These are phyloP conservation scores for Claviceps humidiphila DNA, from an alignment of 2,329 filamentous ascomycete species.

Conservation along the genomic window DNA sequence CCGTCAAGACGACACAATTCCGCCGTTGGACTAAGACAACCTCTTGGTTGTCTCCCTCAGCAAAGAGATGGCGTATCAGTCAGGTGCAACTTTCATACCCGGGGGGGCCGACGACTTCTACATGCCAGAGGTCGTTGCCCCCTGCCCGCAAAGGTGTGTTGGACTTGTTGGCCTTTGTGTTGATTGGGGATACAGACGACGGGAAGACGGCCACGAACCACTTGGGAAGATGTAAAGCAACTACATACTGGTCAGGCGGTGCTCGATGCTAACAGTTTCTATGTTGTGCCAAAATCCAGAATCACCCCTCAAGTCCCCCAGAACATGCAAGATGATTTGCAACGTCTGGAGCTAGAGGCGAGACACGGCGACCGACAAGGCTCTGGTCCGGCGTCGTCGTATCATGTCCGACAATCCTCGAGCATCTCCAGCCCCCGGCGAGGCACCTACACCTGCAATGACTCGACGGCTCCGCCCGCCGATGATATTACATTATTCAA, in stretches of 20 bases:
- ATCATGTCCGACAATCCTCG: slow-evolving; percentile 30
- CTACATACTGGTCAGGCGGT: slow-evolving; percentile 12
- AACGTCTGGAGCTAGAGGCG: slow-evolving; percentile 77
- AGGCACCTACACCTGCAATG: slow-evolving; percentile 4
- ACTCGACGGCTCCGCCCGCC: slow-evolving; percentile 2
- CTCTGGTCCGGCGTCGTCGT: slow-evolving; percentile 17
- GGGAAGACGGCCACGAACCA: not conserved
- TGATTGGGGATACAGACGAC: not conserved
- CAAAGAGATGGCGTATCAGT: slow-evolving; percentile 14
- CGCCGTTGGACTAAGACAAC: not conserved
- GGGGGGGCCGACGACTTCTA: slow-evolving; percentile 46
- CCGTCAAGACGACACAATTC: not conserved
- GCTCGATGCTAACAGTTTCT: slow-evolving; percentile 23
- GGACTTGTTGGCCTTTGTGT: not conserved
- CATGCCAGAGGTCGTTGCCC: slow-evolving; percentile 46
- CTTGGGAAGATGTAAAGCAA: not conserved
- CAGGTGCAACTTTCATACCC: slow-evolving; percentile 46
- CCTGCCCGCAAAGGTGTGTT: slow-evolving; percentile 42
- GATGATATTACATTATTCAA: slow-evolving; percentile 27
- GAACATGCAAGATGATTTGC: slow-evolving; percentile 91
- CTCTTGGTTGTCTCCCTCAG: slow-evolving; percentile 8
- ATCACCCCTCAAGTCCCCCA: slow-evolving; percentile 91
- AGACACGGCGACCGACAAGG: slow-evolving; percentile 29
- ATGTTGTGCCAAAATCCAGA: slow-evolving; percentile 33
- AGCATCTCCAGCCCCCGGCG: slow-evolving; percentile 27